A percentile compares a stretch with the other conserved stretches of the same genome.
phyloP scores from a whole-genome alignment of 2,329 filamentous ascomycete species.

The Alternaria dauci region DNA sequence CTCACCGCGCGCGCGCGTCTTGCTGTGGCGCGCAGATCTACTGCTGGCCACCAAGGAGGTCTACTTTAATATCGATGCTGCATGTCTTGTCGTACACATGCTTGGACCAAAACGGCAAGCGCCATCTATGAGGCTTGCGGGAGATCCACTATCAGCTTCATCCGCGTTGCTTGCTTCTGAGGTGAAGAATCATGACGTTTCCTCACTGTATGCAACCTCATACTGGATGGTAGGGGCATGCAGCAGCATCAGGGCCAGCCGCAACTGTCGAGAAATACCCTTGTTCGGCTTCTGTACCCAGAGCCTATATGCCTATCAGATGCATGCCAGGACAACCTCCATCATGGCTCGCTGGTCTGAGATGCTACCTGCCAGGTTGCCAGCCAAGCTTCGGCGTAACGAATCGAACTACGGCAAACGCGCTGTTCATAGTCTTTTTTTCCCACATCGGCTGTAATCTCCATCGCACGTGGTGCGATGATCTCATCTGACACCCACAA shows the following conservation, averaged over 20 bases:
- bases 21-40: slow-evolving; percentile 29
- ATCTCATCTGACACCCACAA: neutral
- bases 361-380: neutral
- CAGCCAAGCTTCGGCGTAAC: neutral
- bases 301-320: neutral
- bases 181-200: slow-evolving; percentile 17
- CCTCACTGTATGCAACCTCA: slow-evolving; percentile 37
- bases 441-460: neutral
- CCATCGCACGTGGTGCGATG: neutral
- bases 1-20: slow-evolving; percentile 36
- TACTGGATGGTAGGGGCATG: slow-evolving; percentile 15
- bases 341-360: slow-evolving; percentile 9
- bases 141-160: slow-evolving; percentile 28
- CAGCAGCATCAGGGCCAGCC: slow-evolving; percentile 17
- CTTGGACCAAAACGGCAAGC: slow-evolving; percentile 28
- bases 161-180: slow-evolving; percentile 31
- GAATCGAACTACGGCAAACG: neutral
- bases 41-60: slow-evolving; percentile 17
- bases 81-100: slow-evolving; percentile 26
- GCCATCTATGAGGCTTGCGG: slow-evolving; percentile 29
- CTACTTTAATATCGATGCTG: slow-evolving; percentile 24
- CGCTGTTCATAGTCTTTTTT: neutral
- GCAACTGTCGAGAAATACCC: slow-evolving; percentile 16
- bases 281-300: slow-evolving; percentile 4
- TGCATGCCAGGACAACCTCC: slow-evolving; percentile 40